A percentile compares a stretch with the other conserved stretches of the same genome.
phyloP scores from a whole-genome alignment of 495 filamentous ascomycete species.

The Thermochaetoides thermophila region DNA sequence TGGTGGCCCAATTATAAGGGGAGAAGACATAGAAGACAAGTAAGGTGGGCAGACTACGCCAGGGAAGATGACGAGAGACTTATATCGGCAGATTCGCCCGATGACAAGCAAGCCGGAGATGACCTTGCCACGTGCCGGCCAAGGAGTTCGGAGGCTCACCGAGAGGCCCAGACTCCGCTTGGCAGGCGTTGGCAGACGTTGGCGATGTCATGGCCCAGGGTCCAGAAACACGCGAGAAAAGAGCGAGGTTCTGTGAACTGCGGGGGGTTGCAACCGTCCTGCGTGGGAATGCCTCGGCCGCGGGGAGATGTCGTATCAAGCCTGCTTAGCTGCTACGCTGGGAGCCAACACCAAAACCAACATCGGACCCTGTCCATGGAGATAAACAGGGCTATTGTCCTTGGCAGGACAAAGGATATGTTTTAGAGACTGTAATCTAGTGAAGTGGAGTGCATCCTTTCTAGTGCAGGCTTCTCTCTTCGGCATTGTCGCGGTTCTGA shows the following conservation, averaged over 20 bases:
- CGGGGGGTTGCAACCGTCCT: background rate
- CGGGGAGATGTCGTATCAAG: no score
- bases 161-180: constrained; percentile 1
- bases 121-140: constrained; percentile 6
- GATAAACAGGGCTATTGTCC: no score
- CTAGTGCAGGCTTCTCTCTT: no score
- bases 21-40: background rate
- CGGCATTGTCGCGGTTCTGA: no score
- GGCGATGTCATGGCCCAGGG: background rate
- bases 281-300: no score
- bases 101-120: background rate
- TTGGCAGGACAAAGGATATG: no score
- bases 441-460: no score
- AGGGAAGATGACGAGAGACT: background rate
- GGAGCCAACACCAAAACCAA: no score
- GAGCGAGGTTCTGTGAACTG: background rate
- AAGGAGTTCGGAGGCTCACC: constrained; percentile 1
- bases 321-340: no score
- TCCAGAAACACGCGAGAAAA: background rate
- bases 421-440: no score
- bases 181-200: background rate
- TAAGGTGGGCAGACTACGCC: constrained; percentile 1
- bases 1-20: no score
- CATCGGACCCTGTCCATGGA: no score
- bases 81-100: background rate